phyloP scores from a whole-genome alignment of 306 rosid genomes.

The Casuarina equisetifolia region DNA sequence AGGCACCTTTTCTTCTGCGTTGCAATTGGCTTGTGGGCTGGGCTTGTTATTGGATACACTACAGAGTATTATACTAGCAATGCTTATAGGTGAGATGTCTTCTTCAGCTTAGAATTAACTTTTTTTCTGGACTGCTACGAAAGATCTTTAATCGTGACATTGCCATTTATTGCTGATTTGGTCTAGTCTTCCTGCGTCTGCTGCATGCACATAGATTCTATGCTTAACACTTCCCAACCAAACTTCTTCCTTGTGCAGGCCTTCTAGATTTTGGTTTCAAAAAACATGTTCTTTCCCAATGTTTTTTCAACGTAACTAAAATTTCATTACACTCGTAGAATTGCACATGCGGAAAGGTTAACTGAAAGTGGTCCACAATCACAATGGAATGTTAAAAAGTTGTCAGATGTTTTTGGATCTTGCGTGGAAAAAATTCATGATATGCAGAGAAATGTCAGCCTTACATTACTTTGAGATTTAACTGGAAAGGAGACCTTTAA shows the following conservation, averaged over 20 bases:
- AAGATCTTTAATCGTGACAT: not conserved
- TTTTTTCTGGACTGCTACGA: constrained; percentile 10
- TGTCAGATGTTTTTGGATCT: not conserved
- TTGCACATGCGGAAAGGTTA: not conserved
- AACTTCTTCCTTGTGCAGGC: not conserved
- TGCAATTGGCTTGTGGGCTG: constrained; percentile 71
- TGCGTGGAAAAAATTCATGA: not conserved
- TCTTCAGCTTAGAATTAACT: not conserved
- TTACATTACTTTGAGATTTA: not conserved
- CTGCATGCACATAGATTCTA: not conserved
- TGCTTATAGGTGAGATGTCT: constrained; percentile 59
- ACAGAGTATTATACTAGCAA: constrained; percentile 72
- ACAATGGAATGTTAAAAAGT: not conserved
- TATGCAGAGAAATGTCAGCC: not conserved
- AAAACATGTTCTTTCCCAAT: not conserved
- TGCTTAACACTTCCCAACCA: not conserved
- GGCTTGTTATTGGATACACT: constrained; percentile 71
- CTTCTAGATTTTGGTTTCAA: not conserved
- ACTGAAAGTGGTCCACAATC: not conserved
- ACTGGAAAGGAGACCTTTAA: not conserved
- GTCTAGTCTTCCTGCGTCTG: not conserved
- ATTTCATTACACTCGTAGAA: not conserved
- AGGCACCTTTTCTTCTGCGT: constrained; percentile 81
- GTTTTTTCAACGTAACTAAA: too few relatives aligned
- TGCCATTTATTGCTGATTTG: not conserved